phyloP scores from a whole-genome alignment of 2,329 filamentous ascomycete species.

The Botrytis deweyae region DNA sequence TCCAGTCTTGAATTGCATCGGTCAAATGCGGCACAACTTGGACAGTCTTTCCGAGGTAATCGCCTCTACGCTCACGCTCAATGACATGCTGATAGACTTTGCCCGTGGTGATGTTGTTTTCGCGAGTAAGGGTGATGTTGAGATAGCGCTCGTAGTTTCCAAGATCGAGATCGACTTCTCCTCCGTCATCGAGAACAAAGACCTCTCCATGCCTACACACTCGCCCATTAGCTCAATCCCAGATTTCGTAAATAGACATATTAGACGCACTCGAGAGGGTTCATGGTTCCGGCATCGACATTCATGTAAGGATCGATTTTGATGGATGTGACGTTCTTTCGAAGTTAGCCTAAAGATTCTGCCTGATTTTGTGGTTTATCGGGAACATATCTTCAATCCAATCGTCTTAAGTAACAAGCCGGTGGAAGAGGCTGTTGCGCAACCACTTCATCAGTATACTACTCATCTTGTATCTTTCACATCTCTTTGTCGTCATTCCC shows the following conservation, averaged over 20 bases:
- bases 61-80: conserved; percentile 59
- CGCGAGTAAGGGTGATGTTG: conserved; percentile 72
- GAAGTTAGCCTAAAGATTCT: conserved; percentile 37
- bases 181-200: conserved; percentile 83
- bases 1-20: conserved; percentile 89
- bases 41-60: conserved; percentile 81
- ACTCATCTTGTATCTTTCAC: background rate
- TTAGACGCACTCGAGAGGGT: conserved; percentile 56
- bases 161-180: conserved; percentile 72
- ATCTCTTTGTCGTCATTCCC: background rate
- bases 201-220: conserved; percentile 73
- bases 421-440: conserved; percentile 60
- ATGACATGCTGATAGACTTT: conserved; percentile 94
- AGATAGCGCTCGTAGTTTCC: conserved; percentile 82
- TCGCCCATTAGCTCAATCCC: conserved; percentile 36
- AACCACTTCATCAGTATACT: conserved; percentile 14
- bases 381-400: conserved; percentile 68
- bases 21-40: conserved; percentile 93
- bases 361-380: conserved; percentile 16
- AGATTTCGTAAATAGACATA: conserved; percentile 15
- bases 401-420: conserved; percentile 77
- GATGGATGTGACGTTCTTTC: conserved; percentile 58
- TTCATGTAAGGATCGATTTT: conserved; percentile 75
- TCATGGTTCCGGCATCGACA: conserved; percentile 66
- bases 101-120: conserved; percentile 96